A percentile compares a stretch with the other conserved stretches of the same genome.
These are phyloP conservation scores for Leccinum longicurvipes DNA, from an alignment of 768 basidiomycete species.

Conservation along the genomic window DNA sequence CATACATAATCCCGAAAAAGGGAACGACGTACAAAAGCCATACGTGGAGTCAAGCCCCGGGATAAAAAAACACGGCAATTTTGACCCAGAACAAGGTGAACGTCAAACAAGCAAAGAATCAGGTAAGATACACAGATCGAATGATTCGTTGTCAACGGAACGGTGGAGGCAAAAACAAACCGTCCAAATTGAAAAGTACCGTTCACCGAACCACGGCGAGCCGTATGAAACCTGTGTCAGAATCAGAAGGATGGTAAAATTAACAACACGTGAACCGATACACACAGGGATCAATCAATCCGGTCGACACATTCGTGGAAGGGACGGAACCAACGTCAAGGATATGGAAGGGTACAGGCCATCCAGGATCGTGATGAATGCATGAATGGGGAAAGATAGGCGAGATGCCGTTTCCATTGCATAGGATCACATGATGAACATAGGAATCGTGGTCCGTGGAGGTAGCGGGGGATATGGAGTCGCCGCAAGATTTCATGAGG, in stretches of 20 bases:
- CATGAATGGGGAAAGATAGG: conserved; percentile 15
- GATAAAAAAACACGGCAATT: background rate
- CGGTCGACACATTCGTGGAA: background rate
- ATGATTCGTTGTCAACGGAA: conserved; percentile 1
- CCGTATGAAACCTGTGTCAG: conserved; percentile 3
- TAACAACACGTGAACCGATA: background rate
- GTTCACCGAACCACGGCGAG: conserved; percentile 1
- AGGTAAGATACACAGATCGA: background rate
- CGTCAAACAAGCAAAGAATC: background rate
- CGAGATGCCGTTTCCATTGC: conserved; percentile 3
- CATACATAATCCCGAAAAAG: background rate
- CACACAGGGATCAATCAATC: background rate
- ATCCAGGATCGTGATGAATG: background rate
- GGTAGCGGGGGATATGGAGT: conserved; percentile 14
- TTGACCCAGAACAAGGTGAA: background rate
- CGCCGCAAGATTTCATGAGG: background rate
- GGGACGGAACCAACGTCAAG: background rate
- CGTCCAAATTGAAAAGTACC: background rate
- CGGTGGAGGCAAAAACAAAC: background rate
- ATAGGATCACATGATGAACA: conserved; percentile 10
- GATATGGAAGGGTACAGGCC: background rate
- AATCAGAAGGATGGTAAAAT: background rate
- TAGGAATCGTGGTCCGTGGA: conserved; percentile 22
- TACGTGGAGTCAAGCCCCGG: background rate
- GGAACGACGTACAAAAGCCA: conserved; percentile 8